Conservation (phyloP, 345 rosid species). For the Heritiera fomes region DNA sequence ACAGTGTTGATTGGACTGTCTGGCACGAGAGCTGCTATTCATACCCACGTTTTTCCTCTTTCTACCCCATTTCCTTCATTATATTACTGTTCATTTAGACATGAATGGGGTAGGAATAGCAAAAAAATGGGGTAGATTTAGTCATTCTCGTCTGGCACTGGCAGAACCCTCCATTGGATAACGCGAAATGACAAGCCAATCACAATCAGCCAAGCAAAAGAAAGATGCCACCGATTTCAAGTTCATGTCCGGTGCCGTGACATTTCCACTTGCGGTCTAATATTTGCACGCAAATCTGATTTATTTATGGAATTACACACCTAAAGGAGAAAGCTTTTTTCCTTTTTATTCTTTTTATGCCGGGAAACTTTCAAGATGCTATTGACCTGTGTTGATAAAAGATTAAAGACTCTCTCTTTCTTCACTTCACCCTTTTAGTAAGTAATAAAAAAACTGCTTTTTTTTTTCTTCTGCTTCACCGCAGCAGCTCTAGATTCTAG, state of each 20-base stretch:
- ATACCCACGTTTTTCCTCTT: too few species aligned
- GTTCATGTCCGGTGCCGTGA: background rate
- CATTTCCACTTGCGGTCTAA: conserved; percentile 10
- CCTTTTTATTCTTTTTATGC: background rate
- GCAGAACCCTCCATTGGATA: background rate
- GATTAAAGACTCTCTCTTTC: background rate
- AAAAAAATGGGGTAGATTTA: too few species aligned
- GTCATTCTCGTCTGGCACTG: background rate
- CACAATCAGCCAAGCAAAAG: background rate
- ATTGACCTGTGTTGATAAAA: background rate
- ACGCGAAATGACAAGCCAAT: background rate
- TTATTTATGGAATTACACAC: background rate
- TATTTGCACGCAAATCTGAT: background rate
- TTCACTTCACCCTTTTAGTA: background rate
- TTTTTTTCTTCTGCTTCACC: background rate
- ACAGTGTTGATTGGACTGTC: background rate
- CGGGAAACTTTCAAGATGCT: conserved; percentile 14
- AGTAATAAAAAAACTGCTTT: background rate
- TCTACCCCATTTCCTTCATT: too few species aligned
- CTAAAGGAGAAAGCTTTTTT: background rate
- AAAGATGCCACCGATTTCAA: background rate
- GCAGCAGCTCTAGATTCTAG: background rate
- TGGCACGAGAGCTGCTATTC: too few species aligned
- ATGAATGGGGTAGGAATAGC: too few species aligned
- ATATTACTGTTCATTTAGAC: too few species aligned